Percentiles rank a stretch among this genome's conserved stretches.
phyloP scores from a whole-genome alignment of 164 flowering plant species.

The Santalum album region DNA sequence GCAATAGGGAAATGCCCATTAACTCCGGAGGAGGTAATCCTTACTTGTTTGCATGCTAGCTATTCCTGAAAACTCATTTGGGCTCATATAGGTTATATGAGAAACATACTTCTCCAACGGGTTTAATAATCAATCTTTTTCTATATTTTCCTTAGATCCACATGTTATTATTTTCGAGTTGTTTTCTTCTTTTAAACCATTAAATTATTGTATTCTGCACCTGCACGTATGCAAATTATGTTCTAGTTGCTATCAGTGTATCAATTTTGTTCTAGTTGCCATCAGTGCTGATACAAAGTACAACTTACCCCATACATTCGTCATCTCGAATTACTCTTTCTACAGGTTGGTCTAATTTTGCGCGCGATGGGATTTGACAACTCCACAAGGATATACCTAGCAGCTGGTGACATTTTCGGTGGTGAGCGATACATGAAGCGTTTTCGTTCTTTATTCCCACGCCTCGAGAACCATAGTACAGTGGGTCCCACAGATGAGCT shows the following conservation, averaged over 20 bases:
- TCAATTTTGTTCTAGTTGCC: too few species aligned
- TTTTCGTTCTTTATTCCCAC: constrained; percentile 73
- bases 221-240: too few species aligned
- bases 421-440: constrained; percentile 95
- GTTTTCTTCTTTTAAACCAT: too few species aligned
- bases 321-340: not conserved
- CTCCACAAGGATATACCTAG: constrained; percentile 85
- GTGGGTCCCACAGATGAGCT: constrained; percentile 66
- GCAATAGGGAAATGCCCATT: constrained; percentile 95
- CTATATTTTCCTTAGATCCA: too few species aligned
- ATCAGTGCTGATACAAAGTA: too few species aligned
- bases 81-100: too few species aligned
- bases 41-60: constrained; percentile 2
- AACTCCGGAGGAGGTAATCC: constrained; percentile 96
- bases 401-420: constrained; percentile 95
- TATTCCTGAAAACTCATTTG: not conserved
- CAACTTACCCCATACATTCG: too few species aligned
- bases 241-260: too few species aligned
- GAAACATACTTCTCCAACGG: too few species aligned
- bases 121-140: too few species aligned
- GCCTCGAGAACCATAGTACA: constrained; percentile 74
- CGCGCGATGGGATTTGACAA: constrained; percentile 87
- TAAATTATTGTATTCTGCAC: too few species aligned
- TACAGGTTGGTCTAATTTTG: constrained; percentile 88
- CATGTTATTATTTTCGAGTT: too few species aligned